Conservation (phyloP, 371 early-diverging fungal species). For the Funneliformis caledonium region DNA sequence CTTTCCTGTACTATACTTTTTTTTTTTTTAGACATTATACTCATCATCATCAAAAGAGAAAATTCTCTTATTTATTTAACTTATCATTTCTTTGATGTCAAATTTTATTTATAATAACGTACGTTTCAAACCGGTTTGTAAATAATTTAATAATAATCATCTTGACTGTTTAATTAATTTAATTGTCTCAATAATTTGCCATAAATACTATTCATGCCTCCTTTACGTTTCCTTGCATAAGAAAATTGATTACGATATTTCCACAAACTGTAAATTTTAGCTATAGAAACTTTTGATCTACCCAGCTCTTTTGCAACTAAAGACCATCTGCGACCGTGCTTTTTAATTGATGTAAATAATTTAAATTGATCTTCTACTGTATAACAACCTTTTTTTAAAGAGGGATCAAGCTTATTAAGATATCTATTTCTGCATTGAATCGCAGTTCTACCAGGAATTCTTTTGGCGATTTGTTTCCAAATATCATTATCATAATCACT, state of each 20-base stretch:
- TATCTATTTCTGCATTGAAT: conserved; percentile 11
- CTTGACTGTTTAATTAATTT: neutral
- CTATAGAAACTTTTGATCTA: neutral
- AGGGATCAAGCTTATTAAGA: neutral
- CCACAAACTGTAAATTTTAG: neutral
- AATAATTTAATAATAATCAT: neutral
- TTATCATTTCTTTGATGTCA: neutral
- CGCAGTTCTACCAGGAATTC: conserved; percentile 1
- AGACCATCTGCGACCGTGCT: neutral
- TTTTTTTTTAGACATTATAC: neutral
- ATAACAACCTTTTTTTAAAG: neutral
- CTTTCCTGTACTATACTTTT: neutral
- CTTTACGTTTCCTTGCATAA: neutral
- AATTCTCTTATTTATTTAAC: neutral
- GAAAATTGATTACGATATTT: neutral
- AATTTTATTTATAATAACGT: neutral
- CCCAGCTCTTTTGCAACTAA: neutral
- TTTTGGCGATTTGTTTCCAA: neutral
- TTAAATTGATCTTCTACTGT: neutral
- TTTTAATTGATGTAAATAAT: neutral
- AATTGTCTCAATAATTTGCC: neutral
- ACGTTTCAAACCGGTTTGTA: neutral
- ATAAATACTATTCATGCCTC: neutral
- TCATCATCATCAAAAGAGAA: too few species aligned
- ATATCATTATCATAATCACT: neutral